These are phyloP conservation scores for Torrubiellomyces zombiae DNA, from an alignment of 2,329 filamentous ascomycete species.

Conservation along the genomic window DNA sequence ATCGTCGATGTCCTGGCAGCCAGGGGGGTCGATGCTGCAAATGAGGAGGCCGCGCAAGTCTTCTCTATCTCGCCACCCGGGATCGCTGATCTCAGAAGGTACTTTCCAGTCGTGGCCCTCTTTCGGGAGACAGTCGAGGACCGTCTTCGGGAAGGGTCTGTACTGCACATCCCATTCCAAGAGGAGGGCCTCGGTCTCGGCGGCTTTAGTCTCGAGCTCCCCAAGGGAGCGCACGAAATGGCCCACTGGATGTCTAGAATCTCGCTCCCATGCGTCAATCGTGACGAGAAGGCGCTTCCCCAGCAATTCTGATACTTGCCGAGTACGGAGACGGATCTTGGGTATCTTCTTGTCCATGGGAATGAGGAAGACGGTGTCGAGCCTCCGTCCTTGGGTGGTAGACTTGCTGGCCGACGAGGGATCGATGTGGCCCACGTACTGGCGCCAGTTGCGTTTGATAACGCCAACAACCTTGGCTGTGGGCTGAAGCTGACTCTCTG, in stretches of 20 bases:
- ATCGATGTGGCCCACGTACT: constrained; percentile 94
- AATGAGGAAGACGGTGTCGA: constrained; percentile 86
- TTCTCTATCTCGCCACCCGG: constrained; percentile 70
- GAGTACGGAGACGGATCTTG: constrained; percentile 83
- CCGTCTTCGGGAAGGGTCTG: constrained; percentile 86
- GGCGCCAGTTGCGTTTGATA: constrained; percentile 91
- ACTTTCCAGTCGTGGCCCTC: constrained; percentile 94
- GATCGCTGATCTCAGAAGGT: constrained; percentile 59
- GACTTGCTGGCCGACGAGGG: constrained; percentile 63
- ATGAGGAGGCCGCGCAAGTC: constrained; percentile 78
- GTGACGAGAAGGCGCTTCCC: constrained; percentile 86
- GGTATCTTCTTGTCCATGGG: constrained; percentile 98
- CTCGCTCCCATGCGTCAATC: constrained; percentile 88
- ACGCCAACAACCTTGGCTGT: constrained; percentile 86
- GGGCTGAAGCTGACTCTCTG: constrained; percentile 68
- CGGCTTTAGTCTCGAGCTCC: constrained; percentile 90
- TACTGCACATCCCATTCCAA: constrained; percentile 97
- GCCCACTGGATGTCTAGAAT: constrained; percentile 80
- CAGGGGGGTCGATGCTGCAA: constrained; percentile 92
- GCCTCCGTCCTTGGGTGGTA: constrained; percentile 60
- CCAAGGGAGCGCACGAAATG: constrained; percentile 89
- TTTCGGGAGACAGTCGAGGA: constrained; percentile 77
- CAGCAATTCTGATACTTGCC: constrained; percentile 74
- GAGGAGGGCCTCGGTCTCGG: constrained; percentile 86
- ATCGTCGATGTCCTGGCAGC: constrained; percentile 97